Percentiles rank a stretch among this genome's conserved stretches.
Conservation (phyloP, 2,329 filamentous ascomycete species). For the Stagonosporopsis tanaceti region DNA sequence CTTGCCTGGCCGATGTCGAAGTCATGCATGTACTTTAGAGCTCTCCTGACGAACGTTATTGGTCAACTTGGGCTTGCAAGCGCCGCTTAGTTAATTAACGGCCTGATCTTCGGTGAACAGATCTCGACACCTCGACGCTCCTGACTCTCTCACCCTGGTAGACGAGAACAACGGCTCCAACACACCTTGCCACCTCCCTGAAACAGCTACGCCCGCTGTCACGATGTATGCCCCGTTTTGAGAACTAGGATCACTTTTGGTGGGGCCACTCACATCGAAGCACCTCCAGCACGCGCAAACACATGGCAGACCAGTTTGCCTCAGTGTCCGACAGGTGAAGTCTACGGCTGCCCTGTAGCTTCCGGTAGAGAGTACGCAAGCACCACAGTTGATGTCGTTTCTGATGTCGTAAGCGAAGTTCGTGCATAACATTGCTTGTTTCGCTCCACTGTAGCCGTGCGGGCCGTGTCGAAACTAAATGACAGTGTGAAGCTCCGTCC, state of each 20-base stretch:
- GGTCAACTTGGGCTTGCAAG: not conserved
- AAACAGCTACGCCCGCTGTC: conserved; percentile 20
- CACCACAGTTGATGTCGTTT: not conserved
- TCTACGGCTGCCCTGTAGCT: not conserved
- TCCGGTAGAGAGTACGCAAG: not conserved
- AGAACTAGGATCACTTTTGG: conserved; percentile 2
- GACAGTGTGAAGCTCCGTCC: conserved; percentile 10
- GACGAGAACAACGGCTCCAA: conserved; percentile 1
- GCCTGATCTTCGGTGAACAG: not conserved
- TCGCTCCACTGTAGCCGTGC: conserved; percentile 9
- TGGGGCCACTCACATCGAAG: not conserved
- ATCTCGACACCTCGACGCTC: conserved; percentile 8
- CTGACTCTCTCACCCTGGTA: not conserved
- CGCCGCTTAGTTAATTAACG: not conserved
- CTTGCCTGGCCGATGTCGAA: conserved; percentile 13
- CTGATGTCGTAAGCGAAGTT: not conserved
- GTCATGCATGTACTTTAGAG: not conserved
- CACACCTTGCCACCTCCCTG: conserved; percentile 31
- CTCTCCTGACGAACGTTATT: conserved; percentile 1
- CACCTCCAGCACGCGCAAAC: not conserved
- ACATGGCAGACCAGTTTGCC: not conserved
- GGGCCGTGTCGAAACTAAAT: conserved; percentile 13
- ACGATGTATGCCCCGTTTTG: conserved; percentile 2
- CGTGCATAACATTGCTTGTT: not conserved
- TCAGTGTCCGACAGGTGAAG: not conserved